Conservation (phyloP, 164 flowering plant genomes). For the Nymphaea thermarum region DNA sequence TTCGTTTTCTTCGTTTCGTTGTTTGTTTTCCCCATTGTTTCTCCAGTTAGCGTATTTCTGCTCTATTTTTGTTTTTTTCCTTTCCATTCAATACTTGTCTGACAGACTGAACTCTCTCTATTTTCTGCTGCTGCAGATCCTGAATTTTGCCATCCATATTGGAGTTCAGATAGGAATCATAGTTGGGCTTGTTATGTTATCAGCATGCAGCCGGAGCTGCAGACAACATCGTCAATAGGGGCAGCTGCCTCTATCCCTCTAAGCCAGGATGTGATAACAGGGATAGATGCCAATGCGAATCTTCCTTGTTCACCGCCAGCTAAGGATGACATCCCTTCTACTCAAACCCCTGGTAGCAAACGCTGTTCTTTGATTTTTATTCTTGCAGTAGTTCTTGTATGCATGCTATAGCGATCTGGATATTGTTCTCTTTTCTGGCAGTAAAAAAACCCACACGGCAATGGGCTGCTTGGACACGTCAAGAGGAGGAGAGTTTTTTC, state of each 20-base stretch:
- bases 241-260: background rate
- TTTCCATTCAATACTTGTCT: too few relatives aligned
- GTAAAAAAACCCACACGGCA: slow-evolving; percentile 78
- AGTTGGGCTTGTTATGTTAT: too few relatives aligned
- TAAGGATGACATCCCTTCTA: background rate
- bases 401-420: background rate
- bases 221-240: background rate
- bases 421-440: slow-evolving; percentile 17
- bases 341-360: background rate
- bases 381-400: background rate
- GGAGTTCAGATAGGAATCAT: too few relatives aligned
- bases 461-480: slow-evolving; percentile 99
- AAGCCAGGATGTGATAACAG: background rate
- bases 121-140: too few relatives aligned
- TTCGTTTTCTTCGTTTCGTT: too few relatives aligned
- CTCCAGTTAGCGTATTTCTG: too few relatives aligned
- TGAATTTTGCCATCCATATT: too few relatives aligned
- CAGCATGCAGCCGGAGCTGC: background rate
- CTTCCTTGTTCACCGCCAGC: background rate
- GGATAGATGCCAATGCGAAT: background rate
- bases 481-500: slow-evolving; percentile 94
- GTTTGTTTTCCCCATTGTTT: too few relatives aligned
- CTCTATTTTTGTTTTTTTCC: too few relatives aligned
- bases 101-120: too few relatives aligned
- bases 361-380: background rate